Percentiles rank a stretch among this genome's conserved stretches.
Conservation (phyloP, 805 yeast genomes). For the Naumovozyma castellii region DNA sequence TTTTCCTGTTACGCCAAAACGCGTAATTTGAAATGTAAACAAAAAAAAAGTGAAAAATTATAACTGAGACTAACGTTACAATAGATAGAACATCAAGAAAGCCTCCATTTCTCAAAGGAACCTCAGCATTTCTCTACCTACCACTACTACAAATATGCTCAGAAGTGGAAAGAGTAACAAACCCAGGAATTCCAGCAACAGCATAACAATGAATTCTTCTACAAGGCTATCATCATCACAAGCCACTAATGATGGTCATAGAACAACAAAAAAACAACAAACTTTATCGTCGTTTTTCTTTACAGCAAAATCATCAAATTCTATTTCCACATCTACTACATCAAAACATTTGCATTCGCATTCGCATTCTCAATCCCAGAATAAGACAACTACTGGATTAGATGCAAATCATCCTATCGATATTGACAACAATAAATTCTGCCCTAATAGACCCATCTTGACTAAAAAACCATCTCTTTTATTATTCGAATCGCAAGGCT, state of each 20-base stretch:
- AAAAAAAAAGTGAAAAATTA: no score
- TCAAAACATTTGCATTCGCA: background rate
- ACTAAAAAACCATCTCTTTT: conserved; percentile 4
- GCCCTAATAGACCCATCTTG: conserved; percentile 1
- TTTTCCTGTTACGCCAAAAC: no score
- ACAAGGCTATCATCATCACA: no score
- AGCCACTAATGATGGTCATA: no score
- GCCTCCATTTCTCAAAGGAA: no score
- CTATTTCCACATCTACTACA: background rate
- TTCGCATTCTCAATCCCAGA: background rate
- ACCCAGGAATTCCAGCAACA: no score
- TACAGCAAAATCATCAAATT: background rate
- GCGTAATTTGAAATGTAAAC: no score
- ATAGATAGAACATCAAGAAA: no score
- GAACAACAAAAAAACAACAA: background rate
- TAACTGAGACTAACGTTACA: no score
- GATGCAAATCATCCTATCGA: conserved; percentile 1
- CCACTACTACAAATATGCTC: background rate
- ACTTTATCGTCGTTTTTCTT: background rate
- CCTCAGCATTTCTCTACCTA: no score
- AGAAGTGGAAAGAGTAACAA: background rate
- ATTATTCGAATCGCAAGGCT: conserved; percentile 20
- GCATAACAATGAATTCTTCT: background rate
- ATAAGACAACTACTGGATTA: background rate
- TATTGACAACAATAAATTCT: background rate